A percentile compares a stretch with the other conserved stretches of the same genome.
phyloP scores from a whole-genome alignment of 371 early-diverging fungal species.

The Thermomucor indicae-seudaticae region DNA sequence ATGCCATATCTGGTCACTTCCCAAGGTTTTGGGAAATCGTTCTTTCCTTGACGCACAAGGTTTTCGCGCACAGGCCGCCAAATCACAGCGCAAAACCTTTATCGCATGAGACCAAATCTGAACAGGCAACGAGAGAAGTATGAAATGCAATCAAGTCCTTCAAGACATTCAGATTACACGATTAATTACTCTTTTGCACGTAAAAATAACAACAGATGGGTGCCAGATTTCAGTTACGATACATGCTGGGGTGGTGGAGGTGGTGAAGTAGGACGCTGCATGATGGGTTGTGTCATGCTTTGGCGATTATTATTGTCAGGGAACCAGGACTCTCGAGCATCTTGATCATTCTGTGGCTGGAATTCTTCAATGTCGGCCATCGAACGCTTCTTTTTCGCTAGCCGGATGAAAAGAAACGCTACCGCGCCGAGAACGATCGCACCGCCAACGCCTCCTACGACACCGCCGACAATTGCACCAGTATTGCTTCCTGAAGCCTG shows the following conservation, averaged over 20 bases:
- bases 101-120: not conserved
- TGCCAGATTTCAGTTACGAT: not conserved
- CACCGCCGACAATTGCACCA: conserved; percentile 11
- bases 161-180: no score
- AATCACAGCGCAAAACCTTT: no score
- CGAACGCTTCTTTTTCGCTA: conserved; percentile 6
- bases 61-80: no score
- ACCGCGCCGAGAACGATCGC: conserved; percentile 6
- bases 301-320: not conserved
- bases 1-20: no score
- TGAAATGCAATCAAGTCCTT: not conserved
- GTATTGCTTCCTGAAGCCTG: conserved; percentile 4
- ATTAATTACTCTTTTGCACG: no score
- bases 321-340: conserved; percentile 3
- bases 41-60: no score
- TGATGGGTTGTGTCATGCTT: not conserved
- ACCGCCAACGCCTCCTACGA: conserved; percentile 13
- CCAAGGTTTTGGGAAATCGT: no score
- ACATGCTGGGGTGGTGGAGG: not conserved
- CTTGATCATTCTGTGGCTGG: conserved; percentile 10
- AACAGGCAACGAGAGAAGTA: not conserved
- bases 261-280: not conserved
- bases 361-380: conserved; percentile 6
- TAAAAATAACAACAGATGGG: not conserved
- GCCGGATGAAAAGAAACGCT: conserved; percentile 16